A percentile compares a stretch with the other conserved stretches of the same genome.
These are phyloP conservation scores for Elymus sibiricus DNA, from an alignment of 176 grass and related monocot genomes.

Conservation along the genomic window DNA sequence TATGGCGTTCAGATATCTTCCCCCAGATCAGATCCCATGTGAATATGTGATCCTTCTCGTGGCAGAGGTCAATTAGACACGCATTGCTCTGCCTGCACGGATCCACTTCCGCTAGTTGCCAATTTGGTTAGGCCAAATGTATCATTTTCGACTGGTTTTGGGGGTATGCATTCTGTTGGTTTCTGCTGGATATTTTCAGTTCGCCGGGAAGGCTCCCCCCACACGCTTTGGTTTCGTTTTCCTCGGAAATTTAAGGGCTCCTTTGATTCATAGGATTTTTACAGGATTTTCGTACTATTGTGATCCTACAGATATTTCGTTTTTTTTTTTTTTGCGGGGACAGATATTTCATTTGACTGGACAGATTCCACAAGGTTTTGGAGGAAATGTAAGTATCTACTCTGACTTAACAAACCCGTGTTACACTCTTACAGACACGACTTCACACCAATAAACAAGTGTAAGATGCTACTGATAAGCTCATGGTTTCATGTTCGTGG, in stretches of 20 bases:
- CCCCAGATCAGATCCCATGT: neutral
- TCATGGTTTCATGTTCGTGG: conserved; percentile 2
- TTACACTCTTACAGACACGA: neutral
- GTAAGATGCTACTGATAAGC: conserved; percentile 9
- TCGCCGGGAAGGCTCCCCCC: neutral
- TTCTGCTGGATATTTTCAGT: neutral
- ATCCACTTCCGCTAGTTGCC: neutral
- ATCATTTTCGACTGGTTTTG: neutral
- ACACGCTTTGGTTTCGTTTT: neutral
- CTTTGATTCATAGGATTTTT: no score
- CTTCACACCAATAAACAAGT: neutral
- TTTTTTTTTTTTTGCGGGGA: no score
- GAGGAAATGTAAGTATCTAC: no score
- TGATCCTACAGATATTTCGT: no score
- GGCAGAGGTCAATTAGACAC: neutral
- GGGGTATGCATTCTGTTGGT: neutral
- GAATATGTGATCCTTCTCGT: neutral
- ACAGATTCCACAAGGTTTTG: no score
- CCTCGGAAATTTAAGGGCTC: neutral
- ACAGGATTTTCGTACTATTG: no score
- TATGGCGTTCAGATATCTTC: conserved; percentile 5
- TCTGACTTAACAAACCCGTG: no score
- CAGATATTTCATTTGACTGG: no score
- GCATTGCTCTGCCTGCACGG: neutral
- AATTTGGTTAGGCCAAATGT: neutral